Evolutionary conservation across 495 filamentous ascomycete species (phyloP).

Genomic region (Neurospora cerealis): DNA sequence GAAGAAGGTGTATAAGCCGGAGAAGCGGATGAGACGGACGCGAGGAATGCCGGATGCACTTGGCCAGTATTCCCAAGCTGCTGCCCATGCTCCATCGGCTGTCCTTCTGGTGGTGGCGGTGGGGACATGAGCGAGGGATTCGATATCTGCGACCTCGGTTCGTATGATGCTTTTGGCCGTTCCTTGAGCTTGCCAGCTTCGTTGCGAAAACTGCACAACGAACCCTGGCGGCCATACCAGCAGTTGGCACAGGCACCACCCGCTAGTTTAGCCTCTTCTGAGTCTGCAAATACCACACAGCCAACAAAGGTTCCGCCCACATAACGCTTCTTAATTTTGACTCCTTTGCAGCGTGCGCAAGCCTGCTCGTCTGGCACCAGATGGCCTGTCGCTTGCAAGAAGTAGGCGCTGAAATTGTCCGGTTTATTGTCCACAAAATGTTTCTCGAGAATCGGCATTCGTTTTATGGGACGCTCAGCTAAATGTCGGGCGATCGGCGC

Average conservation of each 20-base stretch:
- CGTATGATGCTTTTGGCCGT: not conserved
- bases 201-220: slow-evolving; percentile 7
- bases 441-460: not conserved
- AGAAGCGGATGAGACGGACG: not conserved
- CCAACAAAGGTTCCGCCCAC: not conserved
- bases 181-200: not conserved
- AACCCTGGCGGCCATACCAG: slow-evolving; percentile 15
- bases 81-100: not conserved
- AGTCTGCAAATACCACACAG: slow-evolving; percentile 8
- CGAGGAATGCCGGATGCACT: not conserved
- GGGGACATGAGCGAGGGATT: not conserved
- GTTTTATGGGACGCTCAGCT: not conserved
- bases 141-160: not conserved
- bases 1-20: not conserved
- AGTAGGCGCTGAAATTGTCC: slow-evolving; percentile 8
- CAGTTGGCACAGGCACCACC: slow-evolving; percentile 15
- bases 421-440: slow-evolving; percentile 1
- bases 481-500: not conserved
- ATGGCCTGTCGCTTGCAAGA: slow-evolving; percentile 14
- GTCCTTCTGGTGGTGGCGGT: not conserved
- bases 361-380: not conserved
- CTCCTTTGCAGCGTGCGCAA: slow-evolving; percentile 10
- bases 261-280: not conserved
- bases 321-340: not conserved
- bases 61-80: not conserved